Evolutionary conservation across 345 rosid genomes (phyloP), one percentile per base, ranked within the genome.

Genomic region (Eucalyptus cloeziana): DNA sequence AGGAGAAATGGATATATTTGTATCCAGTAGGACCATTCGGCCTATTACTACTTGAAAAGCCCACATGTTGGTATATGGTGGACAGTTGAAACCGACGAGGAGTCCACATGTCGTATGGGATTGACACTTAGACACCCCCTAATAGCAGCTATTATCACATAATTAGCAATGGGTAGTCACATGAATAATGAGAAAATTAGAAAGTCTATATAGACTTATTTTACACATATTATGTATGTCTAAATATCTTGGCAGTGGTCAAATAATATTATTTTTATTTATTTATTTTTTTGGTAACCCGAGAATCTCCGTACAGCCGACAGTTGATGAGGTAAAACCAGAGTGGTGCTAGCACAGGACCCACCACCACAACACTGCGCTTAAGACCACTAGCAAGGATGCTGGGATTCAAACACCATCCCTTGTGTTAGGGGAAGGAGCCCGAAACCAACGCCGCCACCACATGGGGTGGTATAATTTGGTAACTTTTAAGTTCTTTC

Each of bases 261-360:
- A 14, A 58, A 58, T 58, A 22, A 24, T 9, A 1, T 5, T 10
- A 22, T 27, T 27, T 25, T 40, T 40, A 40, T 40, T 40, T 40
- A 4, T 40, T 40, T 40, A 4, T 21, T 13, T 49, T 12, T 4
- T 49, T 47, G 40, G 40, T 49, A 44, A 44, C 3, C 3, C 1
- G 0, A 1, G 17, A 49, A 13, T 2, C 0, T 2, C 4, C 0
- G 6, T 49, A 49, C 15, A 49, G 3, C 2, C 6, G 1, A 5
- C 16, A 13, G 51, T 5, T 1, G 3, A 0, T 2, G 17, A 49
- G 51, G 3, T 50, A 50, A 50, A 14, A 7, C 1, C 51, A 1
- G 2, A 49, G 17, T 0, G 1, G 1, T 49, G 51, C 16, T 49
- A 49, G 16, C 12, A 6, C 1, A 43, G 1, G 1, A 43, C 43